Evolutionary conservation across 305 asterid species (phyloP), one percentile per base, ranked within the genome.

Genomic region (Fraxinus platypoda): DNA sequence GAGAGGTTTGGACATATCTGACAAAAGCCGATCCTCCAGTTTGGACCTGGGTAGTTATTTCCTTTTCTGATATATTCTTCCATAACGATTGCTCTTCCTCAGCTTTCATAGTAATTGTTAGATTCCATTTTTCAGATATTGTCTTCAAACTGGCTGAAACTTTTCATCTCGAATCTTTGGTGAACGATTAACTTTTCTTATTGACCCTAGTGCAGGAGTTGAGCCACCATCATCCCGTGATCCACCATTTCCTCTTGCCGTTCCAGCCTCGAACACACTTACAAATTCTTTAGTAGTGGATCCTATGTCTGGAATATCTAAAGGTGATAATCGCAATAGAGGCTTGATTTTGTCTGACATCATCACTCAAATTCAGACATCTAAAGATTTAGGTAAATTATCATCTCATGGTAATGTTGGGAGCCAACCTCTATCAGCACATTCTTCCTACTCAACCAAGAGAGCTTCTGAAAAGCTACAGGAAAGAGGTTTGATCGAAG

Each of bases 161-260:
- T 49, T 33, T 41, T 78, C 64, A 37, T 79, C 81, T 78, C 15
- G 66, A 80, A 7, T 54, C 11, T 54, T 54, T 6, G 66, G 66
- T 54, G 66, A 85, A 86, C 79, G 85, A 87, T 90, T 89, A 89
- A 86, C 89, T 91, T 87, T 19, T 86, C 86, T 85, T 85, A 41
- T 91, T 93, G 87, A 88, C 88, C 94, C 98, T 93, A 92, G 98
- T 91, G 98, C 99, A 96, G 99, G 99, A 91, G 98, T 94, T 87
- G 99, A 96, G 92, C 91, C 96, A 37, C 98, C 99, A 85, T 96
- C 99, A 74, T 93, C 99, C 82, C 98, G 99, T 91, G 98, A 96
- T 88, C 98, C 99, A 74, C 99, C 98, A 81, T 93, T 87, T 84
- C 99, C 99, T 86, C 91, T 91, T 86, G 99, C 99, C 80, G 98